Base-by-base conservation (phyloP, 2,329 filamentous ascomycete genomes). In the Fusarium sp. region DNA sequence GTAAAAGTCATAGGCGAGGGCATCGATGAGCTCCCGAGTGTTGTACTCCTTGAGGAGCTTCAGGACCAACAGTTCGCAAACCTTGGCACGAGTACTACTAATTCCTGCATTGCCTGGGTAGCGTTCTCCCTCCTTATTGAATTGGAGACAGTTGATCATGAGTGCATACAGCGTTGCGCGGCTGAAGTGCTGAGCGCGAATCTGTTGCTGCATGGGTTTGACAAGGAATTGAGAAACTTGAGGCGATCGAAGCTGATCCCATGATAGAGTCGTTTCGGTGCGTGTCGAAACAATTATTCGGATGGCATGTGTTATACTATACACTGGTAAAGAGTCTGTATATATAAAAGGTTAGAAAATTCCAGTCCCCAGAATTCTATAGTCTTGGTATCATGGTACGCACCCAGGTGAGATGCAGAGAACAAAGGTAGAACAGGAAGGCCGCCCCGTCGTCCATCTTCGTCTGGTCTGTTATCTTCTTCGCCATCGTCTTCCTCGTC, bases 171-270 rank as follows among this genome's bases (percentile, higher is more conserved):
- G 80, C 0, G 94, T 96, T 11, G 93, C 94, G 47, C 92, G 88
- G 31, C 92, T 94, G 79, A 97, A 95, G 80, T 97, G 93, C 52
- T 92, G 89, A 17, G 88, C 85, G 64, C 91, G 90, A 67, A 98
- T 94, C 78, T 95, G 92, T 77, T 96, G 92, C 79, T 96, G 94
- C 84, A 98, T 96, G 4, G 95, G 95, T 83, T 98, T 98, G 76
- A 98, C 88, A 36, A 98, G 87, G 78, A 98, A 98, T 77, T 97
- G 94, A 17, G 94, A 97, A 58, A 98, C 91, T 78, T 98, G 95
- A 5, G 95, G 95, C n/a, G 94, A 97, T 68, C 94, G 89, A 67
- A 98, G 85, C 79, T 98, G 95, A 69, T 98, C 95, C 94, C 94
- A 98, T 17, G 94, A 91, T 51, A 98, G 83, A 0, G 94, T 95